A percentile compares a stretch with the other conserved stretches of the same genome.
phyloP scores from a whole-genome alignment of 2,329 filamentous ascomycete species.

The Colletotrichum tamarilloi region DNA sequence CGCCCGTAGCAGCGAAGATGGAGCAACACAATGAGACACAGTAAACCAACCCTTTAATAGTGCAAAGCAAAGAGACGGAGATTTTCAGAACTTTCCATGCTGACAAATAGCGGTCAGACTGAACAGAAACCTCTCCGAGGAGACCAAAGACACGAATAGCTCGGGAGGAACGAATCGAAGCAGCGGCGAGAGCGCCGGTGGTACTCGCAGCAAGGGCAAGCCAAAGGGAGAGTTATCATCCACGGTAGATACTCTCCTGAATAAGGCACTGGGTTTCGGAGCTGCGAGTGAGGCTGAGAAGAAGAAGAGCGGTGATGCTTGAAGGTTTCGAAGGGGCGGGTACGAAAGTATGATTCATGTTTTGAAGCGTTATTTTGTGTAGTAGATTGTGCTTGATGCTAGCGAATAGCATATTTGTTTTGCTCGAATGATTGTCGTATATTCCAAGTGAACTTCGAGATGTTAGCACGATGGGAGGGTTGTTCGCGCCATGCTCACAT shows the following conservation, averaged over 20 bases:
- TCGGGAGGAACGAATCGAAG: slow-evolving; percentile 8
- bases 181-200: slow-evolving; percentile 25
- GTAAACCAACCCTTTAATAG: neutral
- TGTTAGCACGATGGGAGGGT: too few relatives aligned
- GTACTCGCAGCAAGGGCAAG: neutral
- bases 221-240: slow-evolving; percentile 5
- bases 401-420: too few relatives aligned
- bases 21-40: neutral
- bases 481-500: too few relatives aligned
- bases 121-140: slow-evolving; percentile 31
- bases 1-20: neutral
- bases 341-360: neutral
- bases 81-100: neutral
- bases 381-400: too few relatives aligned
- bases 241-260: slow-evolving; percentile 23
- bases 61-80: neutral
- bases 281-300: neutral
- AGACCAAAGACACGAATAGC: slow-evolving; percentile 28
- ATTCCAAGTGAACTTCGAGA: too few relatives aligned
- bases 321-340: neutral
- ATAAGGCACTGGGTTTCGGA: slow-evolving; percentile 4
- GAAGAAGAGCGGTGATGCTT: neutral
- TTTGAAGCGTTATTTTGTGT: neutral
- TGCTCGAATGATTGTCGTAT: too few relatives aligned
- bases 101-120: neutral